Evolutionary conservation across 2,329 filamentous ascomycete genomes (phyloP).

Genomic region (Fusarium secorum): DNA sequence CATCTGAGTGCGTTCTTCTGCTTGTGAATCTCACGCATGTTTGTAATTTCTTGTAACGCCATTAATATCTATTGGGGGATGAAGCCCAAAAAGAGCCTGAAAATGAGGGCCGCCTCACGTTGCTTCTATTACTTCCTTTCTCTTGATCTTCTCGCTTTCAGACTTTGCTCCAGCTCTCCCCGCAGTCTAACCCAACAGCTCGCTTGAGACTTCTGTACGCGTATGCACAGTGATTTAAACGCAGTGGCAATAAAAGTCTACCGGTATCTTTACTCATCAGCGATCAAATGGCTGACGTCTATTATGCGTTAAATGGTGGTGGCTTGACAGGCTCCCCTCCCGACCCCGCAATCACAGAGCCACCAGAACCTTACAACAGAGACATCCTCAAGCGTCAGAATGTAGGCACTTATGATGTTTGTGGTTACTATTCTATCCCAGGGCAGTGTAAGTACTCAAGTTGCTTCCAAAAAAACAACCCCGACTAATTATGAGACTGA

Average conservation of each 20-base stretch:
- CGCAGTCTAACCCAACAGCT: background rate
- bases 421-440: background rate
- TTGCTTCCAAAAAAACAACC: fast-evolving
- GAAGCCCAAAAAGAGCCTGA: background rate
- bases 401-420: background rate
- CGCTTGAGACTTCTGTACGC: background rate
- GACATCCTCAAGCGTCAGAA: background rate
- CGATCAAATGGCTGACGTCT: background rate
- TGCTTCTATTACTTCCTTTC: too few species aligned
- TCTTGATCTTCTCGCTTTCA: background rate
- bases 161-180: background rate
- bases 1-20: background rate
- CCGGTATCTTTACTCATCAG: too few species aligned
- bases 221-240: background rate
- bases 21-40: background rate
- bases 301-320: background rate
- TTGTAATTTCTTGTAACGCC: background rate
- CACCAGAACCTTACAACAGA: background rate
- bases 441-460: background rate
- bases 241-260: background rate
- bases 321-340: background rate
- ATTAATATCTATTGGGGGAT: background rate
- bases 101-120: background rate
- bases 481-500: background rate
- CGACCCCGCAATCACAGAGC: background rate